Percentiles rank a stretch among this genome's conserved stretches.
These are phyloP conservation scores for Rhynchosporium secalis DNA, from an alignment of 2,329 filamentous ascomycete species.

Conservation along the genomic window DNA sequence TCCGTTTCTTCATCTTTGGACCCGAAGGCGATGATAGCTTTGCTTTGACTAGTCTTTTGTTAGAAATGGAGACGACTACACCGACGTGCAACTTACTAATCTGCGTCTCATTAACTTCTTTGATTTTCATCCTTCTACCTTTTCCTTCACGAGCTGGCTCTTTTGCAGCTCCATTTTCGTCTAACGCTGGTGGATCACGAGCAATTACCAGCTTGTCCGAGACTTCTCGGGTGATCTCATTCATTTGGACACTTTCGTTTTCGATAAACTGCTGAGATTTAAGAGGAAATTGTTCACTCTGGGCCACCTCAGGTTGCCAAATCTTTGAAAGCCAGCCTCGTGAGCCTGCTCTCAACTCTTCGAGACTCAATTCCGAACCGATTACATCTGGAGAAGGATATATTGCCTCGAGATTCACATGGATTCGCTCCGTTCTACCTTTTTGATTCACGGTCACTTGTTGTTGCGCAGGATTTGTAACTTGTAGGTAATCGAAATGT, in stretches of 20 bases:
- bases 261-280: constrained; percentile 19
- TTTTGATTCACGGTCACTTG: constrained; percentile 82
- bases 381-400: constrained; percentile 76
- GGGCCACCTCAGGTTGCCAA: constrained; percentile 47
- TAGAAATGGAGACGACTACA: constrained; percentile 29
- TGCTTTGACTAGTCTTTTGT: constrained; percentile 69
- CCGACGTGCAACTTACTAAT: constrained; percentile 64
- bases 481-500: constrained; percentile 53
- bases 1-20: constrained; percentile 76
- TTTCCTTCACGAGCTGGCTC: constrained; percentile 49
- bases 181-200: constrained; percentile 46
- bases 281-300: constrained; percentile 9
- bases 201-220: constrained; percentile 41
- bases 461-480: constrained; percentile 68
- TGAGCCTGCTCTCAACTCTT: constrained; percentile 80
- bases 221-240: constrained; percentile 33
- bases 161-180: constrained; percentile 60
- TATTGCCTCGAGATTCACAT: constrained; percentile 80
- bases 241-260: constrained; percentile 23
- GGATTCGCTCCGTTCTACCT: constrained; percentile 82
- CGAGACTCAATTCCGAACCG: constrained; percentile 80
- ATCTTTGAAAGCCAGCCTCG: constrained; percentile 66
- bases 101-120: constrained; percentile 88
- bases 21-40: constrained; percentile 87
- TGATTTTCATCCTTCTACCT: constrained; percentile 72